phyloP scores from a whole-genome alignment of 352 stramenopile species.

The Phytopythium mirpurense region DNA sequence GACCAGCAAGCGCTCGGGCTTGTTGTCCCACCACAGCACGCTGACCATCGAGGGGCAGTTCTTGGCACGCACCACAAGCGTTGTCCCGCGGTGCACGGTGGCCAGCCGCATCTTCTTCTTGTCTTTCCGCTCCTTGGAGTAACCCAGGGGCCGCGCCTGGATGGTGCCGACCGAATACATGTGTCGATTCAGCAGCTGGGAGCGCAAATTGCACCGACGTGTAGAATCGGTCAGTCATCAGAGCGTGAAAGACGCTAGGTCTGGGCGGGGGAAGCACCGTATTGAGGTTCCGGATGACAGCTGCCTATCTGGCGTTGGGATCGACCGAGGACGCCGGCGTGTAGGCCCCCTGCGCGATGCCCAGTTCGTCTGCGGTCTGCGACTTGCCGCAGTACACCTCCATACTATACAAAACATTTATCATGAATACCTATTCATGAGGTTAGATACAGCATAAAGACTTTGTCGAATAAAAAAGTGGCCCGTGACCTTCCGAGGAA shows the following conservation, averaged over 20 bases:
- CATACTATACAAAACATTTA: not conserved
- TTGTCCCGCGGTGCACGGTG: not conserved
- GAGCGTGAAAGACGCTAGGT: constrained; percentile 3
- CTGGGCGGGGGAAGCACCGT: not conserved
- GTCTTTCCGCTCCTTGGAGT: not conserved
- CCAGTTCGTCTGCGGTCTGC: not conserved
- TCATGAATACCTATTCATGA: not conserved
- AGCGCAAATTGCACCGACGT: constrained; percentile 12
- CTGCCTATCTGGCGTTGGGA: constrained; percentile 5
- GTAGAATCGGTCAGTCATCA: constrained; percentile 14
- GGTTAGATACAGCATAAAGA: not conserved
- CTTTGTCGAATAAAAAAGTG: not conserved
- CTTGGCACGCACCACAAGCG: not conserved
- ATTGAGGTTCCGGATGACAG: constrained; percentile 8
- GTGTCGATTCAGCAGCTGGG: constrained; percentile 8
- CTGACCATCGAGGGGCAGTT: too few species aligned
- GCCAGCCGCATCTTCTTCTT: not conserved
- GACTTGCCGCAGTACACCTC: not conserved
- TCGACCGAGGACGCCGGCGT: not conserved
- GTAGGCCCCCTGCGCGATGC: not conserved
- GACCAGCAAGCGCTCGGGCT: too few species aligned
- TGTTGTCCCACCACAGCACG: too few species aligned
- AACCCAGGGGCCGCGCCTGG: constrained; percentile 10
- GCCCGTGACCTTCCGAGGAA: not conserved
- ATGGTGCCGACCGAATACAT: constrained; percentile 10